Percentiles rank a stretch among this genome's conserved stretches.
Evolutionary conservation across 139 green algal genomes (phyloP).

Genomic region (Chlorella sorokiniana): DNA sequence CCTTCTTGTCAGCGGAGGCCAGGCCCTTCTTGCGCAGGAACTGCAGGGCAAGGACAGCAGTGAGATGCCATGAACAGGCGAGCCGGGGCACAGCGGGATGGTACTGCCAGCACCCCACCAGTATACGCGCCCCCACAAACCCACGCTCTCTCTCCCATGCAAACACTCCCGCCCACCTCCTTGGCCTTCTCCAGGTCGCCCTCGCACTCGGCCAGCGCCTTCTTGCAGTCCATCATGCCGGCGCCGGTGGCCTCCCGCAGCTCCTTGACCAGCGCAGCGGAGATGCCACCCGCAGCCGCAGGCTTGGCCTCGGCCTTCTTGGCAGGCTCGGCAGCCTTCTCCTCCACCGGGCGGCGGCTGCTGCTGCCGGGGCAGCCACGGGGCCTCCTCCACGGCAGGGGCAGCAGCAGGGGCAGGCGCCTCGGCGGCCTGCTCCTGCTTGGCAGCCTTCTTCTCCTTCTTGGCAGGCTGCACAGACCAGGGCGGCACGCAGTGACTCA

Average conservation of each 20-base stretch:
- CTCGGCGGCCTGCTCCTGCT: not conserved
- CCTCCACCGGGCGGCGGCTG: not conserved
- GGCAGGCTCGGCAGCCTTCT: constrained; percentile 23
- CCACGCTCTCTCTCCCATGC: not conserved
- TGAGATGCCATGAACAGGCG: not conserved
- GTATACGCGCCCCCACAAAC: not conserved
- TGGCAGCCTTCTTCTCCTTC: not conserved
- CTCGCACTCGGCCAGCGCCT: constrained; percentile 84
- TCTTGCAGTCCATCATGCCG: constrained; percentile 99
- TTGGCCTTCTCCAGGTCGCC: constrained; percentile 83
- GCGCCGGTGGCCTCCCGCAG: constrained; percentile 83
- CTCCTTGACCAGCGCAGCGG: constrained; percentile 82
- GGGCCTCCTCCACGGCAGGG: no score
- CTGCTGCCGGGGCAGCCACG: no score
- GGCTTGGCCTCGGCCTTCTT: constrained; percentile 2
- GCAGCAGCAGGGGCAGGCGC: not conserved
- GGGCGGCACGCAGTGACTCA: not conserved
- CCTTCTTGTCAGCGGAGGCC: constrained; percentile 95
- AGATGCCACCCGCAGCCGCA: constrained; percentile 57
- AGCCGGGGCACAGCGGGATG: not conserved
- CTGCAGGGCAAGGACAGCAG: constrained; percentile 25
- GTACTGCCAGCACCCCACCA: not conserved
- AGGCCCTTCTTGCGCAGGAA: constrained; percentile 98
- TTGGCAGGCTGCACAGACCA: not conserved
- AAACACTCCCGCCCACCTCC: constrained; percentile 54